Conservation (phyloP, 2,329 filamentous ascomycete genomes). For the Cercospora beticola region DNA sequence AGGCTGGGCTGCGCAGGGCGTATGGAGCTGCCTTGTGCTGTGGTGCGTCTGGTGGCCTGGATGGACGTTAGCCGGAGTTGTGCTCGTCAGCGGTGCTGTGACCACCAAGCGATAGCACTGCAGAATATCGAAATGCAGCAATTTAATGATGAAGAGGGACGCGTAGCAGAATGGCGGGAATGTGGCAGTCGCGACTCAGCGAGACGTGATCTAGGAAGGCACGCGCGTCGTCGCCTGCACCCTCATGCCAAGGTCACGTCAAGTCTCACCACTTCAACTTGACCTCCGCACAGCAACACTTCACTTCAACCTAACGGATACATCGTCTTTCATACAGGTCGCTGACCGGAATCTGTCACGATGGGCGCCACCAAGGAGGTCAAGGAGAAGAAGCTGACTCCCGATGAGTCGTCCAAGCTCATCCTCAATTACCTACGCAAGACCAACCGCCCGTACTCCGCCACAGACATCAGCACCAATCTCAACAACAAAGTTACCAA, state of each 20-base stretch:
- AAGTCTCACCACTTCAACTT: neutral
- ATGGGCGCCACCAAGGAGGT: conserved; percentile 39
- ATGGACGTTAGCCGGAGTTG: conserved; percentile 33
- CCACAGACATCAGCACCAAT: conserved; percentile 39
- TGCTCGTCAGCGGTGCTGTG: conserved; percentile 28
- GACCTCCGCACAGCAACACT: neutral
- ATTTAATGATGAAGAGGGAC: neutral
- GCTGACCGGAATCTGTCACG: neutral
- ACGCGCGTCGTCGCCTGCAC: neutral
- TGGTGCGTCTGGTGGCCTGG: conserved; percentile 39
- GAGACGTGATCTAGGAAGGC: neutral
- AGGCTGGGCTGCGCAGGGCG: conserved; percentile 36
- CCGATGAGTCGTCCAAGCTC: conserved; percentile 33
- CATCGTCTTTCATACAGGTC: neutral
- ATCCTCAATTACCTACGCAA: conserved; percentile 37
- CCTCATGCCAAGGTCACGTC: conserved; percentile 5
- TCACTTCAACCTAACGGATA: neutral
- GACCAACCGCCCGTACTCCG: conserved; percentile 38
- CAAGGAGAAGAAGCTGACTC: conserved; percentile 32
- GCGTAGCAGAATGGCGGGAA: neutral
- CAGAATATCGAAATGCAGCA: neutral
- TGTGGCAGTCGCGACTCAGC: neutral
- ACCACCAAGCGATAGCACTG: conserved; percentile 6
- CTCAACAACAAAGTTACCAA: conserved; percentile 40
- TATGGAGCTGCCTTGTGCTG: conserved; percentile 35